Evolutionary conservation across 2,329 filamentous ascomycete species (phyloP).

Genomic region (Aspergillus japonicus): DNA sequence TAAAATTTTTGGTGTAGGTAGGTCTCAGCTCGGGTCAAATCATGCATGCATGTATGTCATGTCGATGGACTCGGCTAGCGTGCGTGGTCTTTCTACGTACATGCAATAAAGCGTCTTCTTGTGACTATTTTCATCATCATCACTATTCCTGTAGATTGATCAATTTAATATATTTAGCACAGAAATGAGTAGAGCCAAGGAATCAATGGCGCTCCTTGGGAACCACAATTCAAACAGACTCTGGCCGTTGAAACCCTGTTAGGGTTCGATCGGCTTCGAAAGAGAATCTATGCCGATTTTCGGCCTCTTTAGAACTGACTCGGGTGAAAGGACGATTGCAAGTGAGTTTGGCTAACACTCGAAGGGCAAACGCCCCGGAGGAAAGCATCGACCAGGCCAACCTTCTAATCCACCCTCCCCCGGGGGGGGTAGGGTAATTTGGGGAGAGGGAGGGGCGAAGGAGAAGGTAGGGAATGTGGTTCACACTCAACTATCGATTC

Average conservation of each 20-base stretch:
- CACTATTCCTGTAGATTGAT: background rate
- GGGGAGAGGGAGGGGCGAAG: too few species aligned
- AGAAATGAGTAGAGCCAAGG: background rate
- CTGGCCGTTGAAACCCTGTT: conserved; percentile 2
- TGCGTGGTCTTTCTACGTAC: background rate
- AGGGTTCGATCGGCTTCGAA: background rate
- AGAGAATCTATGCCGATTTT: background rate
- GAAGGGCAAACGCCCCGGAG: conserved; percentile 3
- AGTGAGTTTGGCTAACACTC: conserved; percentile 1
- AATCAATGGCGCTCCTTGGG: conserved; percentile 13
- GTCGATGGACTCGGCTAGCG: background rate
- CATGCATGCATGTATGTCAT: background rate
- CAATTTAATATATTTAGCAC: background rate
- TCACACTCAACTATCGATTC: conserved; percentile 1
- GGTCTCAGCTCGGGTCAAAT: background rate
- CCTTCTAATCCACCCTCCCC: background rate
- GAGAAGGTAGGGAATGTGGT: background rate
- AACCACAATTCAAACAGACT: conserved; percentile 7
- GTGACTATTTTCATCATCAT: background rate
- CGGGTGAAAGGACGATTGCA: conserved; percentile 1
- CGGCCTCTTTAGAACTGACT: background rate
- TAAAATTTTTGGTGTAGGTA: background rate
- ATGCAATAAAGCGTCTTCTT: background rate
- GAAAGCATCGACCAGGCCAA: background rate
- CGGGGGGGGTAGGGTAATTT: too few species aligned